phyloP scores from a whole-genome alignment of 441 rosid species.

The Metrosideros polymorpha region DNA sequence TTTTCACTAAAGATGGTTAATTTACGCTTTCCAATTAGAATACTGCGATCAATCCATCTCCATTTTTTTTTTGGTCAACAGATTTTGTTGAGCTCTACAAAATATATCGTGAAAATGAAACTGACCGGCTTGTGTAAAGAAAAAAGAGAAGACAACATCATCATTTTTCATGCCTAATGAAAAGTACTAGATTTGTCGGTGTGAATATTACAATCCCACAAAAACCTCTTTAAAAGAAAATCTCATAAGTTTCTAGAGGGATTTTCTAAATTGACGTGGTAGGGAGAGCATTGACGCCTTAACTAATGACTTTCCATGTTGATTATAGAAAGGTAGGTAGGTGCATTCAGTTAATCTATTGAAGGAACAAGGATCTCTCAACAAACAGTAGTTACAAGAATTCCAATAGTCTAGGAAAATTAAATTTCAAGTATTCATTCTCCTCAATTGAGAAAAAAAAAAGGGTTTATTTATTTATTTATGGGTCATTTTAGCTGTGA shows the following conservation, averaged over 20 bases:
- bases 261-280: not conserved
- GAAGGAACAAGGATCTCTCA: not conserved
- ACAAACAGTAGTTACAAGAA: not conserved
- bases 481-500: not conserved
- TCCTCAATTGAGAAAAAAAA: not conserved
- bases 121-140: accelerated
- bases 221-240: not conserved
- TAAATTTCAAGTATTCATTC: not conserved
- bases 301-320: not conserved
- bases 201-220: accelerated
- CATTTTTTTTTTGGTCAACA: too few species aligned
- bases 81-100: too few species aligned
- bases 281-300: accelerated
- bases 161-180: not conserved
- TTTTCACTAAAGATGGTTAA: not conserved
- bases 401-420: not conserved
- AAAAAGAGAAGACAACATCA: not conserved
- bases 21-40: not conserved
- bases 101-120: not conserved
- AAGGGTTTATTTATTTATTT: not conserved
- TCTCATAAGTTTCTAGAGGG: not conserved
- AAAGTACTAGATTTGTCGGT: accelerated
- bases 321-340: not conserved
- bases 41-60: not conserved
- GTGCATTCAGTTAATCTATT: not conserved